Evolutionary conservation across 495 filamentous ascomycete species (phyloP).

Genomic region (Zalerion maritima): DNA sequence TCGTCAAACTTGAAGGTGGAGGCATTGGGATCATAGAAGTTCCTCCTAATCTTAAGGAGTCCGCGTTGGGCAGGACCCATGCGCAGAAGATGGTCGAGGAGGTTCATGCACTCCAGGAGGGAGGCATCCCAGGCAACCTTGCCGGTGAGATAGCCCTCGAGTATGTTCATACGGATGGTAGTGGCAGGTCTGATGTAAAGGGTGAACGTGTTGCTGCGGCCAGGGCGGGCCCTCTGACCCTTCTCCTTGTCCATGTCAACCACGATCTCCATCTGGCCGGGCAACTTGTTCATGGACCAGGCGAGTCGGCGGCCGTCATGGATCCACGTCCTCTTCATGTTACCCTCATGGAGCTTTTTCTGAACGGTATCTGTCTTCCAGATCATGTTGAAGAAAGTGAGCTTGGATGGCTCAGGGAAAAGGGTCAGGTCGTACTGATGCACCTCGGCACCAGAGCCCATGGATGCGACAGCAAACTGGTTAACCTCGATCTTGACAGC

Average conservation of each 20-base stretch:
- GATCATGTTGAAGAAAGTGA: constrained; percentile 52
- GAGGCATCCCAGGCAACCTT: constrained; percentile 41
- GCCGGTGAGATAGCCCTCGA: constrained; percentile 49
- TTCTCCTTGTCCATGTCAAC: constrained; percentile 56
- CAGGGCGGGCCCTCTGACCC: constrained; percentile 16
- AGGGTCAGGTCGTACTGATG: constrained; percentile 85
- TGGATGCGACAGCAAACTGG: constrained; percentile 46
- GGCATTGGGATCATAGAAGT: constrained; percentile 47
- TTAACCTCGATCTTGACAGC: constrained; percentile 51
- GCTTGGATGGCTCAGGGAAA: too few relatives aligned
- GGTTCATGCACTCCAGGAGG: constrained; percentile 70
- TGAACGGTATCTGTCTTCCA: constrained; percentile 53
- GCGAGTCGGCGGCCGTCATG: constrained; percentile 68
- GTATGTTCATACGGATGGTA: constrained; percentile 44
- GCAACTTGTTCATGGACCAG: constrained; percentile 41
- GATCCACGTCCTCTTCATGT: constrained; percentile 37
- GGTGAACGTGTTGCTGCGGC: constrained; percentile 26
- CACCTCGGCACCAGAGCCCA: constrained; percentile 37
- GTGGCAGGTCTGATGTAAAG: constrained; percentile 45
- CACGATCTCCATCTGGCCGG: constrained; percentile 23
- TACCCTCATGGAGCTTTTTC: constrained; percentile 29
- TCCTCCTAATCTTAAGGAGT: constrained; percentile 56
- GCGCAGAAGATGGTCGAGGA: constrained; percentile 79
- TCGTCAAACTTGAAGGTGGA: constrained; percentile 5
- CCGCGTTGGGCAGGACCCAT: constrained; percentile 51